A percentile compares a stretch with the other conserved stretches of the same genome.
Evolutionary conservation across 2,329 filamentous ascomycete species (phyloP).

Genomic region (Arthrinium phaeospermum): DNA sequence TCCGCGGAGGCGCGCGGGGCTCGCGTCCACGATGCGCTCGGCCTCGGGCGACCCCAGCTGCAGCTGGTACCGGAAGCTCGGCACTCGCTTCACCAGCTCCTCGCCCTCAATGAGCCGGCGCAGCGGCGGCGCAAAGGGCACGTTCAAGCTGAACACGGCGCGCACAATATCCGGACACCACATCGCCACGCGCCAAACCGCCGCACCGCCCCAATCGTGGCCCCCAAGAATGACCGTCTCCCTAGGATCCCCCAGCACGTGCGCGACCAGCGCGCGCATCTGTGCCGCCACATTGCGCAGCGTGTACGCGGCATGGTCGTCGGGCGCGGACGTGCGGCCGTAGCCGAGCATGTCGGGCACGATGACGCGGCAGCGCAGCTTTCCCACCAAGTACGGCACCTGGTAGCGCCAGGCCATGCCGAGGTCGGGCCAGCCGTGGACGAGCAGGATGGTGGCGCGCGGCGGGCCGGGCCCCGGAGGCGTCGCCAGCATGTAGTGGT

Average conservation of each 20-base stretch:
- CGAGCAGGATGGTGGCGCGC: slow-evolving; percentile 29
- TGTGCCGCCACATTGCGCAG: slow-evolving; percentile 40
- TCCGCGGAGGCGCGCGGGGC: slow-evolving; percentile 63
- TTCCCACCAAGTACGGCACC: slow-evolving; percentile 38
- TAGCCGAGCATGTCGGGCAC: slow-evolving; percentile 49
- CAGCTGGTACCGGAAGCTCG: slow-evolving; percentile 83
- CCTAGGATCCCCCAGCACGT: slow-evolving; percentile 60
- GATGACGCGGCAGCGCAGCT: slow-evolving; percentile 48
- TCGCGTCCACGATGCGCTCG: slow-evolving; percentile 62
- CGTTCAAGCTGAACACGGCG: slow-evolving; percentile 81
- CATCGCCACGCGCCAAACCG: slow-evolving; percentile 76
- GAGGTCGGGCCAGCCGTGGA: slow-evolving; percentile 30
- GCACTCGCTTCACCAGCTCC: slow-evolving; percentile 61
- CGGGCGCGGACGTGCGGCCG: slow-evolving; percentile 41
- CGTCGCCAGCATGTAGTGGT: slow-evolving; percentile 67
- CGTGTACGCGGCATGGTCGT: slow-evolving; percentile 34
- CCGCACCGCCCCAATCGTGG: slow-evolving; percentile 65
- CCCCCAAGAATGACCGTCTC: slow-evolving; percentile 33
- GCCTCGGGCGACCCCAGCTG: slow-evolving; percentile 75
- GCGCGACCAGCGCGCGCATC: slow-evolving; percentile 41
- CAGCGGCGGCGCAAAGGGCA: slow-evolving; percentile 68
- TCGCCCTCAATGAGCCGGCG: slow-evolving; percentile 61
- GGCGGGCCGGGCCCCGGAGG: slow-evolving; percentile 47
- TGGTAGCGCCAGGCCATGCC: slow-evolving; percentile 34
- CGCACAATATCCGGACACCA: slow-evolving; percentile 76